These are phyloP conservation scores for Yamadazyma olivae DNA, from an alignment of 805 yeast species.

Conservation along the genomic window DNA sequence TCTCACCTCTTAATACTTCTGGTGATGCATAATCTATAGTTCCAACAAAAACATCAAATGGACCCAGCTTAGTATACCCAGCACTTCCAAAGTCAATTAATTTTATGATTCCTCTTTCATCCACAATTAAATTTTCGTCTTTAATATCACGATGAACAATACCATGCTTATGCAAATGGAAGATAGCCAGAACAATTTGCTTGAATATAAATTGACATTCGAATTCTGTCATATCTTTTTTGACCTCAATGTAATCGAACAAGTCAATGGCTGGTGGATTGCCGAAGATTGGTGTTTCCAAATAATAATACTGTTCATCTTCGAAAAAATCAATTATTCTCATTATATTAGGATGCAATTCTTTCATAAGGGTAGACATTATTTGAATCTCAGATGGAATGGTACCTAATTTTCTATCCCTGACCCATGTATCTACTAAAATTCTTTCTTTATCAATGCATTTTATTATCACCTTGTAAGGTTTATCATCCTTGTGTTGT, in stretches of 20 bases:
- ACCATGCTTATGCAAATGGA: slow-evolving; percentile 80
- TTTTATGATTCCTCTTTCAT: slow-evolving; percentile 74
- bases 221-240: slow-evolving; percentile 71
- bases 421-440: slow-evolving; percentile 95
- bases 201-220: slow-evolving; percentile 77
- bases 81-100: slow-evolving; percentile 95
- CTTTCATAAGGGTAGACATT: slow-evolving; percentile 72
- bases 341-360: slow-evolving; percentile 87
- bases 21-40: slow-evolving; percentile 98
- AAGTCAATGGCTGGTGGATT: slow-evolving; percentile 86
- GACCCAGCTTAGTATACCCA: slow-evolving; percentile 85
- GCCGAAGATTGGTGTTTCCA: slow-evolving; percentile 91
- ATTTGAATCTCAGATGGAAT: slow-evolving; percentile 96
- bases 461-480: slow-evolving; percentile 73
- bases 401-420: slow-evolving; percentile 88
- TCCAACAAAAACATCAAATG: slow-evolving; percentile 96
- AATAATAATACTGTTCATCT: slow-evolving; percentile 82
- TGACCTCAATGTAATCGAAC: slow-evolving; percentile 87
- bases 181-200: slow-evolving; percentile 76
- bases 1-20: slow-evolving; percentile 84
- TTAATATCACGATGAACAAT: slow-evolving; percentile 93
- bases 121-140: slow-evolving; percentile 91
- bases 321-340: slow-evolving; percentile 88
- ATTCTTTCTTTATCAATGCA: slow-evolving; percentile 90
- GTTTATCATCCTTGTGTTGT: slow-evolving; percentile 58